These are phyloP conservation scores for Ophiocytium majus DNA, from an alignment of 352 stramenopile genomes.

Conservation along the genomic window DNA sequence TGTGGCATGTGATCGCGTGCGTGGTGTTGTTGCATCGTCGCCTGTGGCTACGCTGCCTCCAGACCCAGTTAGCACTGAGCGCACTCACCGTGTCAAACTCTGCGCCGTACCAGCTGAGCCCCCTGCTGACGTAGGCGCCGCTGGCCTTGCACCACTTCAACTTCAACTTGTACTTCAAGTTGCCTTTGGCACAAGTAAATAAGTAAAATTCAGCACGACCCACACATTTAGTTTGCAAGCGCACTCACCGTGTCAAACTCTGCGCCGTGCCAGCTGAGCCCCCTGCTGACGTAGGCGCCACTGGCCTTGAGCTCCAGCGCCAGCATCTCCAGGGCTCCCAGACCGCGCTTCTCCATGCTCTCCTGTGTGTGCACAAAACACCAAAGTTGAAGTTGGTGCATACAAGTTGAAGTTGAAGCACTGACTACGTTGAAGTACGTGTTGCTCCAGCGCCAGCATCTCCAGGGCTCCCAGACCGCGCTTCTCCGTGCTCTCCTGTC, in stretches of 20 bases:
- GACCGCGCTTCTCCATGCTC: slow-evolving; percentile 62
- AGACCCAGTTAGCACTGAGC: too few relatives aligned
- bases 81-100: slow-evolving; percentile 48
- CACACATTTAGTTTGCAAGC: too few relatives aligned
- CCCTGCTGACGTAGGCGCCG: slow-evolving; percentile 62
- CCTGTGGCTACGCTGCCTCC: too few relatives aligned
- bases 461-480: slow-evolving; percentile 67
- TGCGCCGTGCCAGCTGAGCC: slow-evolving; percentile 42
- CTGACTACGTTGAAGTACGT: too few relatives aligned
- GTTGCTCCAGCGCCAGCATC: slow-evolving; percentile 71
- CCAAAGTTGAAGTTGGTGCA: too few relatives aligned
- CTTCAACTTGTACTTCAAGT: too few relatives aligned
- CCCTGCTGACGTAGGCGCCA: slow-evolving; percentile 62
- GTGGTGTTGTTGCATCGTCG: too few relatives aligned
- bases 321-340: slow-evolving; percentile 71
- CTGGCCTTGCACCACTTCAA: slow-evolving; percentile 69
- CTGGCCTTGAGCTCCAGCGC: slow-evolving; percentile 70
- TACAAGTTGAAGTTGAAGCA: too few relatives aligned
- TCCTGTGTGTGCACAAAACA: too few relatives aligned
- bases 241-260: slow-evolving; percentile 40
- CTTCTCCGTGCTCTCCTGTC: slow-evolving; percentile 62
- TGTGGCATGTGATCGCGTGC: too few relatives aligned
- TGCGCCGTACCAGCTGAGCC: slow-evolving; percentile 41
- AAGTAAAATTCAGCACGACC: too few relatives aligned
- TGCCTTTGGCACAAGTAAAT: too few relatives aligned